Evolutionary conservation across 208 protist genomes (phyloP), one percentile per base, ranked within the genome.

Genomic region (Entamoeba invadens): DNA sequence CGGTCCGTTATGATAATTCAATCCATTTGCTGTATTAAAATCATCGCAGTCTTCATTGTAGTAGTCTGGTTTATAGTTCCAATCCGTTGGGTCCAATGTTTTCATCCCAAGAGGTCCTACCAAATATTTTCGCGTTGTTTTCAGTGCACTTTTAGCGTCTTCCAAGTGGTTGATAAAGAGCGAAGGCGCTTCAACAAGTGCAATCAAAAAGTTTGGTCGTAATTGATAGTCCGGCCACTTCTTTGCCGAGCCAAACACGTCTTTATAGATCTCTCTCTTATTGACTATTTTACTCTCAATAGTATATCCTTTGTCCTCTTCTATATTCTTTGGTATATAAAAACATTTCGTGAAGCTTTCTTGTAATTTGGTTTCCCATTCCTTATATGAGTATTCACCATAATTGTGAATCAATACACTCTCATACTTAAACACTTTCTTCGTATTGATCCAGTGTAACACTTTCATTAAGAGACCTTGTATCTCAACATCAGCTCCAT

Each of bases 1-100:
- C 46, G 97, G 97, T 18, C 96, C 96, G 44, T 97, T 96, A 94
- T 97, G 97, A 93, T 97, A 97, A 93, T 95, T 97, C 57, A 96
- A 96, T 44, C 97, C 97, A 46, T 93, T 93, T 4, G 95, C 72
- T 1, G 95, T 96, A 25, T 46, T 45, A 91, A 93, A 94, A 35
- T 96, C 95, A 8, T 44, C 45, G 5, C 38, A 92, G n/a, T 97
- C 96, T 51, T 87, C 47, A 21, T 96, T 96, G 68, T 96, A 93
- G 94, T 97, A 97, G 91, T 95, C 94, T 21, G 93, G 57, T 5
- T 95, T 91, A 50, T 97, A 96, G 21, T 46, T 44, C 16, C 35
- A 93, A 72, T 97, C 96, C 21, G 92, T 57, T 44, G 96, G 97
- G 44, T 96, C 95, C 0, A 97, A 87, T 3, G 97, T 97, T n/a